A percentile compares a stretch with the other conserved stretches of the same genome.
Conservation (phyloP, 2,329 filamentous ascomycete species). For the Trichoderma endophyticum region DNA sequence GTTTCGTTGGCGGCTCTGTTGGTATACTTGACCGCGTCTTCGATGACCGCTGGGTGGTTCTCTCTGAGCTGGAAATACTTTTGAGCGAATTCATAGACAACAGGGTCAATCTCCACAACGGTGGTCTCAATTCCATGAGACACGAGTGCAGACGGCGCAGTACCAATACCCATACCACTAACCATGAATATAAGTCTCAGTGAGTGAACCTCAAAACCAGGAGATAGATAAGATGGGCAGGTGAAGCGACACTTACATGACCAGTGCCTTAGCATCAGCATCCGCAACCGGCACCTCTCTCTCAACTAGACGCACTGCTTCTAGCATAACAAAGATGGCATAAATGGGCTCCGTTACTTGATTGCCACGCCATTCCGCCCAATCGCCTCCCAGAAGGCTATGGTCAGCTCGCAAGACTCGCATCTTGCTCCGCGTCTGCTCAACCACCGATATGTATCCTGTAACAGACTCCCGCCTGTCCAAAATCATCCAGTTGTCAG, state of each 20-base stretch:
- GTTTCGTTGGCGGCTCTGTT: slow-evolving; percentile 41
- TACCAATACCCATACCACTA: slow-evolving; percentile 88
- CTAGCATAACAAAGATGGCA: slow-evolving; percentile 91
- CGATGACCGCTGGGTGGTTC: slow-evolving; percentile 76
- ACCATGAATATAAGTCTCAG: background rate
- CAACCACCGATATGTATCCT: slow-evolving; percentile 87
- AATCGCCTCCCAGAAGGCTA: slow-evolving; percentile 89
- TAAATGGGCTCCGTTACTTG: slow-evolving; percentile 82
- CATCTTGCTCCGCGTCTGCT: slow-evolving; percentile 68
- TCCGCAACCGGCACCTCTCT: slow-evolving; percentile 53
- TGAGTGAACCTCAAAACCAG: background rate
- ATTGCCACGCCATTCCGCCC: slow-evolving; percentile 59
- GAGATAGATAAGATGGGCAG: too few species aligned
- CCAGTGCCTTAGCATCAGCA: slow-evolving; percentile 71
- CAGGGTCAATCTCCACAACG: slow-evolving; percentile 89
- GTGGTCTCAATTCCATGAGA: slow-evolving; percentile 88
- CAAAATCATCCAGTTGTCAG: slow-evolving; percentile 69
- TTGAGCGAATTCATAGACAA: slow-evolving; percentile 77
- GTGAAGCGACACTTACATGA: slow-evolving; percentile 62
- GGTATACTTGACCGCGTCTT: slow-evolving; percentile 75
- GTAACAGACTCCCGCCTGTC: slow-evolving; percentile 83
- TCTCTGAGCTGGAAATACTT: slow-evolving; percentile 77
- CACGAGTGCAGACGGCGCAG: slow-evolving; percentile 81
- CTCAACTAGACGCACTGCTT: slow-evolving; percentile 81
- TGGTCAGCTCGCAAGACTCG: slow-evolving; percentile 90